A percentile compares a stretch with the other conserved stretches of the same genome.
Evolutionary conservation across 2,329 filamentous ascomycete species (phyloP).

Genomic region (Fusarium tanahbumbuense): DNA sequence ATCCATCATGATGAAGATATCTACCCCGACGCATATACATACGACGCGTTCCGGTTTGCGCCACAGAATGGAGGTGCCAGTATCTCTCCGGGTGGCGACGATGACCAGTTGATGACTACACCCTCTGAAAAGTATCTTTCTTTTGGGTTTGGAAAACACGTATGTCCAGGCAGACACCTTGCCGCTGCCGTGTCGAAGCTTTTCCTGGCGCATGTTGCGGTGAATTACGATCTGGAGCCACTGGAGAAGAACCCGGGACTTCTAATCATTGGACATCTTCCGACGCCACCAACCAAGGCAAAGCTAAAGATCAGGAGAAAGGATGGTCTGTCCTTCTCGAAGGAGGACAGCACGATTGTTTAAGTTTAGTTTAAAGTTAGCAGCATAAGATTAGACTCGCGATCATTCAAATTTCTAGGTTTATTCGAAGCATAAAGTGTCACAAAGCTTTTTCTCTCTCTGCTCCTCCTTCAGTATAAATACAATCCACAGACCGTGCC

Average conservation of each 20-base stretch:
- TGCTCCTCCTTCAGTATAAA: not conserved
- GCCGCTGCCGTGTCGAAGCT: not conserved
- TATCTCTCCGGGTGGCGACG: too few relatives aligned
- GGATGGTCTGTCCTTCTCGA: fast-evolving
- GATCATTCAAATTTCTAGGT: fast-evolving
- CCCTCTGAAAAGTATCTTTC: not conserved
- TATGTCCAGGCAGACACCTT: not conserved
- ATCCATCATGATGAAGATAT: not conserved
- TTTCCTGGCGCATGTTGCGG: not conserved
- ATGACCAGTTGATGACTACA: not conserved
- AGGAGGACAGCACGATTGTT: not conserved
- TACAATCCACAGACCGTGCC: fast-evolving
- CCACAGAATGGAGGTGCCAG: not conserved
- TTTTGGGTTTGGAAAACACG: not conserved
- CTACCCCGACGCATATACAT: not conserved
- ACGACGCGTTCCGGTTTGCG: not conserved
- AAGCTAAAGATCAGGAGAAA: not conserved
- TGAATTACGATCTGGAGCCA: not conserved
- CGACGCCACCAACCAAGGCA: not conserved
- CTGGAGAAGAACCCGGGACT: not conserved
- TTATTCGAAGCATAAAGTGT: not conserved
- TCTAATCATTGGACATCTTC: not conserved
- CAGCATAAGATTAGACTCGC: fast-evolving
- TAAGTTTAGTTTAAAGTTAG: not conserved
- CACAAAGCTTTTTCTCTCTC: too few relatives aligned